Base-by-base conservation (phyloP, 306 rosid species). In the Acmispon strigosus region DNA sequence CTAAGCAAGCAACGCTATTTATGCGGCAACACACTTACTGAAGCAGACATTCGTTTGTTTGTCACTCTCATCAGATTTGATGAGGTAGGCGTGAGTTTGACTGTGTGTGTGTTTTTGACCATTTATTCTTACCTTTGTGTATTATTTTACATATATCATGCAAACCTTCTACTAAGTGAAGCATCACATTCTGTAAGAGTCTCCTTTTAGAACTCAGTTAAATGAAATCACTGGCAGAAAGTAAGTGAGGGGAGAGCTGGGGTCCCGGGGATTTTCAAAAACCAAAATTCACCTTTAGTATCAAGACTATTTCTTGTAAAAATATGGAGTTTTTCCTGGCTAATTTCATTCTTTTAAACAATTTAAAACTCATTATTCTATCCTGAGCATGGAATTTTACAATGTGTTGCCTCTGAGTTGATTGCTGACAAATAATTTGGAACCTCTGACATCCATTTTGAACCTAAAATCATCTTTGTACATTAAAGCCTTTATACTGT, bases 51-150 rank as follows among this genome's bases (percentile, higher is more conserved):
- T 72, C 95, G 95, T 13, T 77, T 94, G 79, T 94, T 94, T 57
- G 98, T 94, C 74, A 94, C 98, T 64, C 85, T 94, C 34, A 90
- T 91, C 77, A 82, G 98, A 89, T 94, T 94, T 76, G 98, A 94
- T 34, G 96, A 94, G 98, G 98, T 94, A 84, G 39, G 24, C 22
- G 48, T 44, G n/a, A 32, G 37, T 32, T 32, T 43, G 48, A 50
- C 14, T 49, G 13, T 32, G 47, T 66, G 12, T 24, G 8, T 67
- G 14, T 36, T 27, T 24, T 29, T n/a, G 53, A 49, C n/a, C 55
- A 44, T 32, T n/a, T 24, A 34, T 70, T 65, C 44, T 63, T 42
- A 2, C 36, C 36, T 62, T 45, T 50, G 34, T 76, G 18, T 42
- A 47, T 61, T 7, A 14, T 3, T 24, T 55, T 74, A 27, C 48